Base-by-base conservation (phyloP, 2,329 filamentous ascomycete species). In the Fusarium phyllophilum region DNA sequence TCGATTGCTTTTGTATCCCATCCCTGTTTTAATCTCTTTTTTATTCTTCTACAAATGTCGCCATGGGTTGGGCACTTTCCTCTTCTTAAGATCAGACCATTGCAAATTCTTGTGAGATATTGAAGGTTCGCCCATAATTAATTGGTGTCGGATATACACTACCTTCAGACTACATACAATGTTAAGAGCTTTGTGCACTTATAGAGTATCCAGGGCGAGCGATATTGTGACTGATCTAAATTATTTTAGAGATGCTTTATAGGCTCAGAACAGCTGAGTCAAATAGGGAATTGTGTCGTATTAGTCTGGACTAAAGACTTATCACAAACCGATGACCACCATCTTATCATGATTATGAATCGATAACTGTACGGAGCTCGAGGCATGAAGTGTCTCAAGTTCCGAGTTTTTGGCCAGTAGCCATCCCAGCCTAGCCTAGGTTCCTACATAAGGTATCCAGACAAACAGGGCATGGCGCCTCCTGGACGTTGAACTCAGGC, bases 351-450 rank as follows among this genome's bases (percentile, higher is more conserved):
- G 48, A 39, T 59, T 55, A 41, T 74, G 56, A 59, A 63, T 73
- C 64, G 52, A 73, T 62, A 36, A 52, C 31, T 72, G 60, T 39
- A 69, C 64, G 42, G 52, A 66, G 60, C 49, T 62, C 54, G 72
- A 74, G 58, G 72, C 72, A 45, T 74, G 63, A 51, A 73, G 49
- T 69, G 72, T 74, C 72, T 74, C 72, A 73, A 73, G 62, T 62
- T 42, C 49, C 48, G 49, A 57, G 41, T 24, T 44, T 41, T 39
- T 57, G 41, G 56, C 65, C 69, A 58, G 54, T 48, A 45, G 33
- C 24, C 31, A 31, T 58, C 42, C 29, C 31, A n/a, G 51, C 51
- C 51, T 38, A 38, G 55, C 34, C 36, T 41, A 42, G n/a, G 49
- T 22, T 36, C 49, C 49, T 52, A 46, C 62, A 11, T 52, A 20